Conservation (phyloP, 768 basidiomycete species). For the Aureoboletus auriporus region DNA sequence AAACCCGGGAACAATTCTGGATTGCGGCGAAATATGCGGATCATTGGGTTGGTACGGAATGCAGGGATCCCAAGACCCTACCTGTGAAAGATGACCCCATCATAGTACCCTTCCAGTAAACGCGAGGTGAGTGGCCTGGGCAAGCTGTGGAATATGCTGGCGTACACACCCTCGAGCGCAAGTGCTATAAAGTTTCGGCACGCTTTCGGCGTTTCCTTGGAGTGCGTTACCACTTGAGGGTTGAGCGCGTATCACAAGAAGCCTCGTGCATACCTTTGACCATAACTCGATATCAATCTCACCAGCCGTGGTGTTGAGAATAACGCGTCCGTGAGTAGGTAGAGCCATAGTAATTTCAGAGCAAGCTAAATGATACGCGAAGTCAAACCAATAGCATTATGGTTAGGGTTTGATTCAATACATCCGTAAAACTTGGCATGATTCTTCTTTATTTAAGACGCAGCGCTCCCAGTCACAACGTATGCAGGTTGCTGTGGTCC, state of each 20-base stretch:
- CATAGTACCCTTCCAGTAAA: slow-evolving; percentile 76
- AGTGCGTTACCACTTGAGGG: neutral
- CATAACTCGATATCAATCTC: slow-evolving; percentile 89
- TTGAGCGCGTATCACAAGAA: neutral
- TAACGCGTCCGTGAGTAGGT: slow-evolving; percentile 81
- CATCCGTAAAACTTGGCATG: neutral
- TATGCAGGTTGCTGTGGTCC: slow-evolving; percentile 22
- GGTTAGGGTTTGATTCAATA: slow-evolving; percentile 19
- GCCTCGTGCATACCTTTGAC: slow-evolving; percentile 63
- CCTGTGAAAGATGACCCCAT: slow-evolving; percentile 93
- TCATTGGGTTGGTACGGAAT: neutral
- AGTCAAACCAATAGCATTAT: neutral
- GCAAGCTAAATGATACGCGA: neutral
- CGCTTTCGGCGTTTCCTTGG: slow-evolving; percentile 88
- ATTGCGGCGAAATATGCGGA: neutral
- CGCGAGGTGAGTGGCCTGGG: slow-evolving; percentile 4
- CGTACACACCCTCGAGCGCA: slow-evolving; percentile 79
- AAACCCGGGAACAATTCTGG: slow-evolving; percentile 83
- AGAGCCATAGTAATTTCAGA: slow-evolving; percentile 54
- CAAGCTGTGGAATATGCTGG: neutral
- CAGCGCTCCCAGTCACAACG: slow-evolving; percentile 14
- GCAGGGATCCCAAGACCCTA: slow-evolving; percentile 25
- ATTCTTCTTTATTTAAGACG: slow-evolving; percentile 8
- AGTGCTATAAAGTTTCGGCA: slow-evolving; percentile 88
- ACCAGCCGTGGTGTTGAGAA: slow-evolving; percentile 85